Evolutionary conservation across 2,329 filamentous ascomycete genomes (phyloP).

Genomic region (Dichotomopilus funicola): DNA sequence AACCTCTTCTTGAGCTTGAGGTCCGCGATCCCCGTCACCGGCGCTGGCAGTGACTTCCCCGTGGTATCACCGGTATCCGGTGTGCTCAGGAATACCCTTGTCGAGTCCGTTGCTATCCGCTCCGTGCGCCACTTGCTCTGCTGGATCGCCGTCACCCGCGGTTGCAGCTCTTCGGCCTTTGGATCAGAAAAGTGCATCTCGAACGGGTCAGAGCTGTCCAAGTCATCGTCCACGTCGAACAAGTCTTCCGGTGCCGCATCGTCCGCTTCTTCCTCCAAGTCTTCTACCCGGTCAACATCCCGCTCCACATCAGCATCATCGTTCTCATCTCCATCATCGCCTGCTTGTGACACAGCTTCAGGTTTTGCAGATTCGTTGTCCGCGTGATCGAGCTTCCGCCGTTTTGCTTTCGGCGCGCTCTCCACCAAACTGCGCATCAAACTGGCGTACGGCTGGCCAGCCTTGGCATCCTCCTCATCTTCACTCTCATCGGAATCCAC

Average conservation of each 20-base stretch:
- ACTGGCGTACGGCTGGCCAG: slow-evolving; percentile 48
- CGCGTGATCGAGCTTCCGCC: slow-evolving; percentile 48
- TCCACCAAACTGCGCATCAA: slow-evolving; percentile 52
- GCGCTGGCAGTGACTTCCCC: slow-evolving; percentile 29
- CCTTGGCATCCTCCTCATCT: slow-evolving; percentile 38
- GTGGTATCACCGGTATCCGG: slow-evolving; percentile 36
- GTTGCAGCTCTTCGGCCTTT: slow-evolving; percentile 53
- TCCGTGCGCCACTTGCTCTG: slow-evolving; percentile 46
- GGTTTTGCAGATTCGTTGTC: slow-evolving; percentile 5
- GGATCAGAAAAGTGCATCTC: slow-evolving; percentile 70
- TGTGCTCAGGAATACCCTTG: slow-evolving; percentile 41
- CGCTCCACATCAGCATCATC: slow-evolving; percentile 33
- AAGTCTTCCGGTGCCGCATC: slow-evolving; percentile 28
- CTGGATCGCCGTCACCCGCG: slow-evolving; percentile 45
- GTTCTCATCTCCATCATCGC: slow-evolving; percentile 18
- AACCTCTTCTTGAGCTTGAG: slow-evolving; percentile 68
- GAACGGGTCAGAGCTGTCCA: slow-evolving; percentile 59
- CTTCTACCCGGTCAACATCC: slow-evolving; percentile 39
- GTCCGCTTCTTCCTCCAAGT: slow-evolving; percentile 36
- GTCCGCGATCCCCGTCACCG: slow-evolving; percentile 36
- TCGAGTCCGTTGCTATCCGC: slow-evolving; percentile 40
- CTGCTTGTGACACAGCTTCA: slow-evolving; percentile 14
- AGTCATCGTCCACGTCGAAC: slow-evolving; percentile 45
- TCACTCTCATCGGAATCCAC: slow-evolving; percentile 42
- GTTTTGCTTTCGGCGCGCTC: slow-evolving; percentile 40